These are phyloP conservation scores for Pseudogymnoascus sp. DNA, from an alignment of 2,329 filamentous ascomycete genomes.

Conservation along the genomic window DNA sequence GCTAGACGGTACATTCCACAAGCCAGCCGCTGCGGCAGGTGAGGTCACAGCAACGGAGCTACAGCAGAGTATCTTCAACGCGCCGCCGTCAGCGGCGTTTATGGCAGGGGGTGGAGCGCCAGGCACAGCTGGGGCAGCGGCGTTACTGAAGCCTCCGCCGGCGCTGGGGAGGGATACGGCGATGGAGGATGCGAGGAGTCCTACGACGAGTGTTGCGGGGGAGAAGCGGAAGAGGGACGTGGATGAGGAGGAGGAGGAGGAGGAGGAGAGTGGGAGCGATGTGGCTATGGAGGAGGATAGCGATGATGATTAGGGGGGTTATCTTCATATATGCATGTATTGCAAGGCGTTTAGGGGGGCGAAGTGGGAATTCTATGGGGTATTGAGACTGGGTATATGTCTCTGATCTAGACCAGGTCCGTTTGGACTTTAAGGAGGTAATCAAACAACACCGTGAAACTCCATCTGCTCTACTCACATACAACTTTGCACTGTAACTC, in stretches of 20 bases:
- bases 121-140: conserved; percentile 10
- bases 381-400: neutral
- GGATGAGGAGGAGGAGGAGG: conserved; percentile 50
- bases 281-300: conserved; percentile 64
- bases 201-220: conserved; percentile 41
- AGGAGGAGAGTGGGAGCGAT: conserved; percentile 63
- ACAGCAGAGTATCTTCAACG: conserved; percentile 74
- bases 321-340: conserved; percentile 7
- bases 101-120: conserved; percentile 36
- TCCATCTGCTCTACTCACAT: neutral
- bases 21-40: conserved; percentile 49
- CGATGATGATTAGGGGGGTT: conserved; percentile 56
- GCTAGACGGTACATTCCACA: conserved; percentile 81
- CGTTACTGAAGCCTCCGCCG: conserved; percentile 38
- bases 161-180: conserved; percentile 36
- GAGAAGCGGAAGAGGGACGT: conserved; percentile 67
- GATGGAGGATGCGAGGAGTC: conserved; percentile 44
- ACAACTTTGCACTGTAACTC: neutral
- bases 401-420: neutral
- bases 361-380: neutral
- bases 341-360: conserved; percentile 9
- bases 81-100: conserved; percentile 45
- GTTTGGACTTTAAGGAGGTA: neutral
- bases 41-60: conserved; percentile 61
- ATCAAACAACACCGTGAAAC: neutral